Evolutionary conservation across 139 green algal genomes (phyloP).

Genomic region (Chlamydomonas asymmetrica): DNA sequence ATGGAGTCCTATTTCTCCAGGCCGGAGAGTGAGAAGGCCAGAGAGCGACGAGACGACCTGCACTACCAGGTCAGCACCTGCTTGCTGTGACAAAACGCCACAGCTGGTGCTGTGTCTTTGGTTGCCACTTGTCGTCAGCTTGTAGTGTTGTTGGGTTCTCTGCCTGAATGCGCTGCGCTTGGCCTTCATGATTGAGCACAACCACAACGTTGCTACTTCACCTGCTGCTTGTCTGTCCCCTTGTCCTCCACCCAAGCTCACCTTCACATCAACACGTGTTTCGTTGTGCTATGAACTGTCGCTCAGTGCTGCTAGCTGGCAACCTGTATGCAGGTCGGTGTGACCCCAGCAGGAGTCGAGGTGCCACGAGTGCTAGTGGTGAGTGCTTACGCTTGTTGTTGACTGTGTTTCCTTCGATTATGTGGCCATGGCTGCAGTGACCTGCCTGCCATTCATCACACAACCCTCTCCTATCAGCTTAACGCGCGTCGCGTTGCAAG

Average conservation of each 20-base stretch:
- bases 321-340: slow-evolving; percentile 63
- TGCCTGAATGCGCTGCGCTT: neutral
- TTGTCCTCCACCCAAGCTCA: neutral
- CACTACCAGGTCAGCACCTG: slow-evolving; percentile 72
- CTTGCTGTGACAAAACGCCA: neutral
- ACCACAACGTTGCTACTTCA: neutral
- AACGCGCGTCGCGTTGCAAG: neutral
- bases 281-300: neutral
- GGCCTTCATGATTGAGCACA: neutral
- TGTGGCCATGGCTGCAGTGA: neutral
- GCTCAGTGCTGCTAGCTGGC: no score
- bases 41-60: slow-evolving; percentile 68
- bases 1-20: slow-evolving; percentile 88
- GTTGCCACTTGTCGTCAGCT: neutral
- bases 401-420: neutral
- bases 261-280: neutral
- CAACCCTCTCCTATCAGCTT: neutral
- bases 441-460: neutral
- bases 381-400: neutral
- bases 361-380: slow-evolving; percentile 66
- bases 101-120: neutral
- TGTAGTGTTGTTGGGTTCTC: neutral
- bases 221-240: neutral
- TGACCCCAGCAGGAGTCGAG: slow-evolving; percentile 84
- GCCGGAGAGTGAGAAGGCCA: slow-evolving; percentile 57